These are phyloP conservation scores for Kazachstania psychrophila DNA, from an alignment of 805 yeast genomes.

Conservation along the genomic window DNA sequence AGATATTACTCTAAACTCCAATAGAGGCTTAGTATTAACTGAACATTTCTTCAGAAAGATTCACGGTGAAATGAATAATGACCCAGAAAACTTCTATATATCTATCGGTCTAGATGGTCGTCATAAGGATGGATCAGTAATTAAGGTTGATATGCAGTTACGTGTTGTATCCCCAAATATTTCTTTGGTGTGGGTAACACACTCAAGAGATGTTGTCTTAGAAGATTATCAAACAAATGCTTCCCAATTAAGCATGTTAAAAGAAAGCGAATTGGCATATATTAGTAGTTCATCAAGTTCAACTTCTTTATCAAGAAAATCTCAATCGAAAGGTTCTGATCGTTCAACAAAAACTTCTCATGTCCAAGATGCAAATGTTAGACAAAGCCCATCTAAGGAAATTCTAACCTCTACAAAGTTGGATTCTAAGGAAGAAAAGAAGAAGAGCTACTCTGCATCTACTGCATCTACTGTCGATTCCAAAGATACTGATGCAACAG, in stretches of 20 bases:
- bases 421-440: background rate
- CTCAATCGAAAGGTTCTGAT: slow-evolving; percentile 17
- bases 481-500: slow-evolving; percentile 1
- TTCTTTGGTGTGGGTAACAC: slow-evolving; percentile 76
- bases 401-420: background rate
- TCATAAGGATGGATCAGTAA: slow-evolving; percentile 58
- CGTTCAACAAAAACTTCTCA: slow-evolving; percentile 13
- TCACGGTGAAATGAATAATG: slow-evolving; percentile 37
- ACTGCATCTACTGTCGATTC: slow-evolving; percentile 2
- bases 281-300: slow-evolving; percentile 24
- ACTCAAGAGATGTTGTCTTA: slow-evolving; percentile 44
- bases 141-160: slow-evolving; percentile 71
- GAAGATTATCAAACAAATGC: slow-evolving; percentile 31
- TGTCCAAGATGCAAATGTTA: background rate
- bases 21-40: slow-evolving; percentile 68
- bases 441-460: background rate
- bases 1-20: slow-evolving; percentile 32
- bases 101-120: slow-evolving; percentile 61
- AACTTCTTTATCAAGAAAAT: slow-evolving; percentile 20
- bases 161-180: slow-evolving; percentile 54
- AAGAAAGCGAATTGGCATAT: slow-evolving; percentile 30
- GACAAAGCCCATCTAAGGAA: background rate
- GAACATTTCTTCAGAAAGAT: slow-evolving; percentile 82
- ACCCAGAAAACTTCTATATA: slow-evolving; percentile 44
- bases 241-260: slow-evolving; percentile 33